These are phyloP conservation scores for Metarhizium humberi DNA, from an alignment of 2,329 filamentous ascomycete species.

Conservation along the genomic window DNA sequence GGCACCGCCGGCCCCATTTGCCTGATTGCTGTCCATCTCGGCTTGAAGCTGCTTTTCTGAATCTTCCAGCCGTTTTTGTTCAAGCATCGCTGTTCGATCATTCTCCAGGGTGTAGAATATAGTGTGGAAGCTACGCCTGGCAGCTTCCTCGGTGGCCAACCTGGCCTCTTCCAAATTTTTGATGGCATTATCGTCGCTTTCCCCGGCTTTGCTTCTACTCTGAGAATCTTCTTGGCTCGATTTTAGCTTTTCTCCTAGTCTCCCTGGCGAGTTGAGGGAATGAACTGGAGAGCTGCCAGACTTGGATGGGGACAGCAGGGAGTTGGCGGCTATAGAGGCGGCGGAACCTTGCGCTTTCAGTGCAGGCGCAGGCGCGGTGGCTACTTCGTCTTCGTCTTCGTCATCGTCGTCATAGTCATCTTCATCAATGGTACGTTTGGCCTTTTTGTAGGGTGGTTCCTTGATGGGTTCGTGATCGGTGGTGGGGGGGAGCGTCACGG, in stretches of 20 bases:
- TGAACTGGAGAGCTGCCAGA: slow-evolving; percentile 58
- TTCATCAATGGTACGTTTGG: slow-evolving; percentile 70
- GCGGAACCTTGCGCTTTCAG: slow-evolving; percentile 42
- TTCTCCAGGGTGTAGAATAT: slow-evolving; percentile 94
- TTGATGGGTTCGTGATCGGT: slow-evolving; percentile 50
- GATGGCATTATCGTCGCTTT: slow-evolving; percentile 62
- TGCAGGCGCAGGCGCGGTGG: slow-evolving; percentile 45
- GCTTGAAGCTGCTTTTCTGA: slow-evolving; percentile 93
- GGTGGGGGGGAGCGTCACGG: slow-evolving; percentile 39
- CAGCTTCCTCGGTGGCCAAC: slow-evolving; percentile 80
- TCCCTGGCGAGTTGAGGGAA: slow-evolving; percentile 52
- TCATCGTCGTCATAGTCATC: slow-evolving; percentile 74
- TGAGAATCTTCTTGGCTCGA: slow-evolving; percentile 33
- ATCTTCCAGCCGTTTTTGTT: slow-evolving; percentile 94
- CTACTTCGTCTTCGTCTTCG: slow-evolving; percentile 59
- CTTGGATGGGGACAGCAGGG: slow-evolving; percentile 59
- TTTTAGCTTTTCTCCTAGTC: slow-evolving; percentile 44
- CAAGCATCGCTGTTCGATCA: slow-evolving; percentile 91
- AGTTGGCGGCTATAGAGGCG: slow-evolving; percentile 42
- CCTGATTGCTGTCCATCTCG: slow-evolving; percentile 66
- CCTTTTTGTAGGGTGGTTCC: slow-evolving; percentile 62
- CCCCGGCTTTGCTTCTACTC: slow-evolving; percentile 54
- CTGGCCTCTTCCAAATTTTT: slow-evolving; percentile 90
- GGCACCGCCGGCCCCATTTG: slow-evolving; percentile 35
- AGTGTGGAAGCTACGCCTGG: slow-evolving; percentile 83